A percentile compares a stretch with the other conserved stretches of the same genome.
These are phyloP conservation scores for Penicillium sp. DNA, from an alignment of 2,329 filamentous ascomycete species.

Conservation along the genomic window DNA sequence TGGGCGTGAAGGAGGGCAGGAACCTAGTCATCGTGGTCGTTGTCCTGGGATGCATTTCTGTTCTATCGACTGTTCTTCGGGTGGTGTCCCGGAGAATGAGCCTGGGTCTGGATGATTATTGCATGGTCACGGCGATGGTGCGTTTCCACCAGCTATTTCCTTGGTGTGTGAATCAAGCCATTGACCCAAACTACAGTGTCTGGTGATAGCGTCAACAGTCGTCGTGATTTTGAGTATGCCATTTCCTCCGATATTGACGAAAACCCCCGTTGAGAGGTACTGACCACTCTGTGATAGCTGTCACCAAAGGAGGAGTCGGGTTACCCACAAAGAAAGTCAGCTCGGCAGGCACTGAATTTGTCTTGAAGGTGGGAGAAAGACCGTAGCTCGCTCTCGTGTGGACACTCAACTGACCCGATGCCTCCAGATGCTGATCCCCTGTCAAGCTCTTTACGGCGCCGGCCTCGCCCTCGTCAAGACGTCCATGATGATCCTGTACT, in stretches of 20 bases:
- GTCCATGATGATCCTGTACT: slow-evolving; percentile 27
- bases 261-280: background rate
- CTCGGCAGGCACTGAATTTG: background rate
- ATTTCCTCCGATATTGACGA: background rate
- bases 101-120: slow-evolving; percentile 5
- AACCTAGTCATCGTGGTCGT: slow-evolving; percentile 3
- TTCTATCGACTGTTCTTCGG: slow-evolving; percentile 2
- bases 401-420: no score
- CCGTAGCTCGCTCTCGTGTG: no score
- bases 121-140: slow-evolving; percentile 4
- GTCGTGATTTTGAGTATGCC: slow-evolving; percentile 4
- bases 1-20: slow-evolving; percentile 2
- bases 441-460: slow-evolving; percentile 21
- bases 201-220: slow-evolving; percentile 3
- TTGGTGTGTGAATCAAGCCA: no score
- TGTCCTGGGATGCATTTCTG: background rate
- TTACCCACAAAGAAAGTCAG: background rate
- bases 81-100: slow-evolving; percentile 2
- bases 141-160: background rate
- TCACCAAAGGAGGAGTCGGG: slow-evolving; percentile 4
- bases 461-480: slow-evolving; percentile 26
- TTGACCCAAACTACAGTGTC: background rate
- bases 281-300: no score
- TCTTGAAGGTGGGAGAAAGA: slow-evolving; percentile 1
- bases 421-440: no score